Conservation (phyloP, 805 yeast genomes). For the Schwanniomyces yamadae region DNA sequence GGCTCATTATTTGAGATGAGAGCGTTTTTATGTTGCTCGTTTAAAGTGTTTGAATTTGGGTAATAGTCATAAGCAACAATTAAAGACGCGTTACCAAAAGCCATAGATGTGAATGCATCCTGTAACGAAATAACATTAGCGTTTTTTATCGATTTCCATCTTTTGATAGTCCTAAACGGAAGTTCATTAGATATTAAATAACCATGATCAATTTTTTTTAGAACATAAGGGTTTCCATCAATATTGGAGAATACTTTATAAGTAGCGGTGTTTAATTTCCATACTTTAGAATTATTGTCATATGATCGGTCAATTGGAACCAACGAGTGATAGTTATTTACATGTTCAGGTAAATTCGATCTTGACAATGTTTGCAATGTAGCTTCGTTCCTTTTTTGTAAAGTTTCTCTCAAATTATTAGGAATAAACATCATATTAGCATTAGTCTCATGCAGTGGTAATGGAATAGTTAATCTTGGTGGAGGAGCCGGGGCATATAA, state of each 20-base stretch:
- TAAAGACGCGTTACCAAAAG: constrained; percentile 78
- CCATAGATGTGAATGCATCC: constrained; percentile 84
- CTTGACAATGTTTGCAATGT: constrained; percentile 62
- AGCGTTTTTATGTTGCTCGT: constrained; percentile 60
- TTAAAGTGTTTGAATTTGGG: constrained; percentile 71
- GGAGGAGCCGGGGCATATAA: constrained; percentile 89
- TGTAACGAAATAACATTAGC: constrained; percentile 65
- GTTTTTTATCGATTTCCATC: constrained; percentile 58
- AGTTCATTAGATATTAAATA: constrained; percentile 41
- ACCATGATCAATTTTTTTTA: constrained; percentile 63
- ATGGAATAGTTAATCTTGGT: constrained; percentile 59
- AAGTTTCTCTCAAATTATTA: constrained; percentile 64
- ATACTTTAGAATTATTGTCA: constrained; percentile 33
- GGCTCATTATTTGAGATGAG: constrained; percentile 43
- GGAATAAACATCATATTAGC: constrained; percentile 71
- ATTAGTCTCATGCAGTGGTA: constrained; percentile 70
- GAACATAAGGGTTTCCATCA: constrained; percentile 75
- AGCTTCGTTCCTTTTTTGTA: constrained; percentile 77
- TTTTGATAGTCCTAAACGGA: constrained; percentile 58
- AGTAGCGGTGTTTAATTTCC: constrained; percentile 58
- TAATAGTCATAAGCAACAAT: constrained; percentile 81
- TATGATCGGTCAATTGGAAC: constrained; percentile 68
- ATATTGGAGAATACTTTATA: constrained; percentile 78
- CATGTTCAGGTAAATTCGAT: constrained; percentile 56
- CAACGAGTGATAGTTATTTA: constrained; percentile 69